A percentile compares a stretch with the other conserved stretches of the same genome.
These are phyloP conservation scores for Penicillium pancosmium DNA, from an alignment of 495 filamentous ascomycete genomes.

Conservation along the genomic window DNA sequence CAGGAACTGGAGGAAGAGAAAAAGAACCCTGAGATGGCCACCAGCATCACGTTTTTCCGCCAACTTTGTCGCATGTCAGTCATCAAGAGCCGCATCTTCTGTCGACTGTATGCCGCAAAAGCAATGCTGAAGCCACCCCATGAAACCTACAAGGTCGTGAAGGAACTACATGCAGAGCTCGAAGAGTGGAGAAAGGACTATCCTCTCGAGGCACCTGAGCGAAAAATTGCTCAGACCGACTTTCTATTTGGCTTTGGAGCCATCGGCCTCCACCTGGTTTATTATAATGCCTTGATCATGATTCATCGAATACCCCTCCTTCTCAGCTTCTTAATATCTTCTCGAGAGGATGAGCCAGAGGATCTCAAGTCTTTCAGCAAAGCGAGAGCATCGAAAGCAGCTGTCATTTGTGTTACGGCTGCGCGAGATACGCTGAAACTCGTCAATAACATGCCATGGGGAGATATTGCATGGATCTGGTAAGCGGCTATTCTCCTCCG, in stretches of 20 bases:
- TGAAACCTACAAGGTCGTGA: constrained; percentile 84
- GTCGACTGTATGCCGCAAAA: constrained; percentile 83
- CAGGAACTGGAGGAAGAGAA: constrained; percentile 74
- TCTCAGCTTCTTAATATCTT: constrained; percentile 73
- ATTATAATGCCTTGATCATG: constrained; percentile 94
- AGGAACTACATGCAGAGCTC: constrained; percentile 82
- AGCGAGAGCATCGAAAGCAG: constrained; percentile 64
- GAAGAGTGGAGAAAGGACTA: constrained; percentile 89
- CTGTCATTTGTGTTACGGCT: constrained; percentile 80
- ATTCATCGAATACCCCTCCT: constrained; percentile 95
- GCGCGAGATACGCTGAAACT: constrained; percentile 88
- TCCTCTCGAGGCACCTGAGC: constrained; percentile 72
- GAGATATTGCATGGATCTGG: constrained; percentile 93
- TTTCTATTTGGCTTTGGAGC: constrained; percentile 85
- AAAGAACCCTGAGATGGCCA: constrained; percentile 67
- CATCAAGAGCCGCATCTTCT: constrained; percentile 92
- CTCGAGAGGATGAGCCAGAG: constrained; percentile 11
- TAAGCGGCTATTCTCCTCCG: constrained; percentile 46
- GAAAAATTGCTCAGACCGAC: constrained; percentile 80
- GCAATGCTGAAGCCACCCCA: constrained; percentile 80
- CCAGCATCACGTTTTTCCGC: constrained; percentile 83
- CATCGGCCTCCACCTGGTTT: constrained; percentile 85
- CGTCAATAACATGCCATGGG: constrained; percentile 90
- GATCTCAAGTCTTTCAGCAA: constrained; percentile 41
- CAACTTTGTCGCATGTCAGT: constrained; percentile 84